Conservation (phyloP, 768 basidiomycete species). For the Trametes meyenii region DNA sequence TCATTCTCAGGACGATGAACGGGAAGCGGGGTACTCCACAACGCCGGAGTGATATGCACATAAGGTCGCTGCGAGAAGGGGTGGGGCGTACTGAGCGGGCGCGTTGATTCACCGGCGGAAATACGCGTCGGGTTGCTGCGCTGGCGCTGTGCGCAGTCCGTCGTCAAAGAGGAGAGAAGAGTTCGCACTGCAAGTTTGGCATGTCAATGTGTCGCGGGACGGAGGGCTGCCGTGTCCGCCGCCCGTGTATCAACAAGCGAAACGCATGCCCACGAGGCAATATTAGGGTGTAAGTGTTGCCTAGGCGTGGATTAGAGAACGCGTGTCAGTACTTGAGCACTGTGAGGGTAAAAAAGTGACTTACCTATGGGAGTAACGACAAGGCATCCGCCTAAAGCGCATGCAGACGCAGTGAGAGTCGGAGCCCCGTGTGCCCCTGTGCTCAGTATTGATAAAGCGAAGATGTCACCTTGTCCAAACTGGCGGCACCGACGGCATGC, state of each 20-base stretch:
- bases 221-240: no score
- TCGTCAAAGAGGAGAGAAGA: neutral
- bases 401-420: neutral
- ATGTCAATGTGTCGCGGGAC: neutral
- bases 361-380: constrained; percentile 3
- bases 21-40: neutral
- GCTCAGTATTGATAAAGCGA: constrained; percentile 3
- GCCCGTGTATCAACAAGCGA: no score
- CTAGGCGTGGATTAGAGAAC: neutral
- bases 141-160: neutral
- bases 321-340: neutral
- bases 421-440: neutral
- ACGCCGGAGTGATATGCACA: neutral
- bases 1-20: neutral
- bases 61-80: neutral
- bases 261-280: no score
- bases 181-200: neutral
- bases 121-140: neutral
- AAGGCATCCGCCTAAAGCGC: neutral
- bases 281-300: no score
- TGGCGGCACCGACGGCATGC: constrained; percentile 8
- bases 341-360: neutral
- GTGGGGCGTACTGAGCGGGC: neutral
- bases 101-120: constrained; percentile 9
- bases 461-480: neutral